phyloP scores from a whole-genome alignment of 495 filamentous ascomycete genomes.

The Podospora anserina region DNA sequence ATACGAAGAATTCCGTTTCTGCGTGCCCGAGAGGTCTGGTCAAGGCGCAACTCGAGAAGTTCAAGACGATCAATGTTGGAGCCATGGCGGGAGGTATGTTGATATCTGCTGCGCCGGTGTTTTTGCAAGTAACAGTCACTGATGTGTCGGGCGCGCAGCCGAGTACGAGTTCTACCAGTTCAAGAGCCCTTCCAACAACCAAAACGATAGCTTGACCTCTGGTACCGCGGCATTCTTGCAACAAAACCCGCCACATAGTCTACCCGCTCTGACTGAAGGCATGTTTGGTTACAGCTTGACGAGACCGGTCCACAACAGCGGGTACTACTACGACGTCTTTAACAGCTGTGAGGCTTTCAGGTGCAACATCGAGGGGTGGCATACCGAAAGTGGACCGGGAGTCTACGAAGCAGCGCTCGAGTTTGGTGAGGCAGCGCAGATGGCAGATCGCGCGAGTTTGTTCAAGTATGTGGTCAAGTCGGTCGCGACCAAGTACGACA shows the following conservation, averaged over 20 bases:
- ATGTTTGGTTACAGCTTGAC: slow-evolving; percentile 98
- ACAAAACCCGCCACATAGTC: slow-evolving; percentile 64
- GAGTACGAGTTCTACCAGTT: slow-evolving; percentile 99
- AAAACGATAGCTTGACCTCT: slow-evolving; percentile 54
- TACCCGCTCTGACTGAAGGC: slow-evolving; percentile 83
- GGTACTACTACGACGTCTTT: slow-evolving; percentile 90
- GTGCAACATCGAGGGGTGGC: slow-evolving; percentile 91
- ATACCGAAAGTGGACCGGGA: slow-evolving; percentile 93
- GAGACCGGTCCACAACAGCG: slow-evolving; percentile 86
- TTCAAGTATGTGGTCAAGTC: slow-evolving; percentile 96
- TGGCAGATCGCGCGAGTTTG: slow-evolving; percentile 86
- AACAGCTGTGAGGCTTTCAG: slow-evolving; percentile 76
- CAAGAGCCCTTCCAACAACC: slow-evolving; percentile 56
- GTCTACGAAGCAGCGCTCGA: slow-evolving; percentile 94
- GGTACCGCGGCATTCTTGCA: slow-evolving; percentile 70
- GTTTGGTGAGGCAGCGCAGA: slow-evolving; percentile 75
- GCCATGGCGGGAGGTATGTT: slow-evolving; percentile 90
- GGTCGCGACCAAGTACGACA: slow-evolving; percentile 77
- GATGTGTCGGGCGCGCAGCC: slow-evolving; percentile 48
- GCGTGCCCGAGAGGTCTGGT: slow-evolving; percentile 81
- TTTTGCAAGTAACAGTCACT: not conserved
- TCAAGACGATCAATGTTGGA: slow-evolving; percentile 60
- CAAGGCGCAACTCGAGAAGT: slow-evolving; percentile 62
- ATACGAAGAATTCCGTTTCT: slow-evolving; percentile 64
- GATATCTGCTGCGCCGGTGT: not conserved